Evolutionary conservation across 805 yeast species (phyloP), one percentile per base, ranked within the genome.

Genomic region (Cyberlindnera americana): DNA sequence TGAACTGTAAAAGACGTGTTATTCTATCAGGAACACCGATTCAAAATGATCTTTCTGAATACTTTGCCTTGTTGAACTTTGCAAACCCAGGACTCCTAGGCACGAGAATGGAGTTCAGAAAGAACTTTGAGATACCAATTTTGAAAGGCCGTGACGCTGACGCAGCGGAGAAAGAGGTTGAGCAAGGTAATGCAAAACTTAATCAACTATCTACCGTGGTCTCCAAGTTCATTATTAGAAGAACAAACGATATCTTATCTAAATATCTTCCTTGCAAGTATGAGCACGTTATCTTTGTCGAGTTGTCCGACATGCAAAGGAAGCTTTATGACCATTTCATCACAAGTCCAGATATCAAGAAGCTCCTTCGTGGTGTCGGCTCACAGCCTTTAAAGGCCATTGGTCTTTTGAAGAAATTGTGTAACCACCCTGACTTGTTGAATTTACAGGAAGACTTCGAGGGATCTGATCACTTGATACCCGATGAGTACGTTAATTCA

Each of bases 1-100:
- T 93, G 40, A 78, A 83, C 37, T 91, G 95, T 57, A 79, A 82
- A 35, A 71, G 99, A 54, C 72, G 99, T 42, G 97, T 91, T 7
- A 91, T 91, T 48, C 65, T 91, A 17, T 87, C 96, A 1, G 99
- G 99, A 27, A 91, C 99, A 0, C 99, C 99, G 1, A 90, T 91
- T 48, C 99, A 91, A 61, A 91, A 91, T 54, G 98, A 91, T 65
- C 68, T 91, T 25, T 82, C 95, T 0, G 99, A 91, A 62, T 91
- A 91, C 64, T 93, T 89, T 57, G 86, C 98, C 1, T 65, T 91
- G 36, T 67, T 93, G 44, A 86, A 81, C 53, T 91, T 91, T 66
- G 95, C 98, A 8, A 93, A 91, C 57, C 99, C 99, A 0, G 96
- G 96, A 0, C 73, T 87, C 27, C 65, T 93, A 32, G 99, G 99